Evolutionary conservation across 2,329 filamentous ascomycete species (phyloP).

Genomic region (Sporothrix brasiliensis): DNA sequence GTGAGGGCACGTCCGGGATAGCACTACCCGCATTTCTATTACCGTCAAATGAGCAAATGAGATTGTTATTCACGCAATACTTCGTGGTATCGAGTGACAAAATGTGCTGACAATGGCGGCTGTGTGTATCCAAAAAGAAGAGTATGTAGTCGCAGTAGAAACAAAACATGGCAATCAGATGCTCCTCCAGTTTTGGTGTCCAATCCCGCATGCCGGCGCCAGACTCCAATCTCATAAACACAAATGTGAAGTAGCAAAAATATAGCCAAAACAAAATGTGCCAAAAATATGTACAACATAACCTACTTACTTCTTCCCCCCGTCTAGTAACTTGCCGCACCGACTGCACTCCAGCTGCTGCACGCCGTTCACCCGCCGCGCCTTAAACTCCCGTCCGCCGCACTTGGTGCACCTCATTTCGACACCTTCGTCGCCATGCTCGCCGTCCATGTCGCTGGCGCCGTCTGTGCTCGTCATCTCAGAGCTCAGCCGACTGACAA

Average conservation of each 20-base stretch:
- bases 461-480: conserved; percentile 51
- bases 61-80: background rate
- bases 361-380: conserved; percentile 56
- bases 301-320: background rate
- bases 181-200: background rate
- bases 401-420: conserved; percentile 61
- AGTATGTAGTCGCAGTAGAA: background rate
- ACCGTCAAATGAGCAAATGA: background rate
- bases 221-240: background rate
- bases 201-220: background rate
- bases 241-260: background rate
- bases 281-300: background rate
- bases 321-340: conserved; percentile 48
- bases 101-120: background rate
- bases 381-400: conserved; percentile 63
- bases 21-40: background rate
- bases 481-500: conserved; percentile 61
- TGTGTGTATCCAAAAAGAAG: conserved; percentile 10
- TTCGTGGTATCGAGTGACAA: background rate
- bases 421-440: conserved; percentile 32
- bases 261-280: background rate
- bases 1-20: background rate
- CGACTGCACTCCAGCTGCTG: conserved; percentile 64
- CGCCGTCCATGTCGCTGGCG: conserved; percentile 33
- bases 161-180: background rate